Percentiles rank a stretch among this genome's conserved stretches.
phyloP scores from a whole-genome alignment of 2,329 filamentous ascomycete species.

The Tolypocladium ovalisporum region DNA sequence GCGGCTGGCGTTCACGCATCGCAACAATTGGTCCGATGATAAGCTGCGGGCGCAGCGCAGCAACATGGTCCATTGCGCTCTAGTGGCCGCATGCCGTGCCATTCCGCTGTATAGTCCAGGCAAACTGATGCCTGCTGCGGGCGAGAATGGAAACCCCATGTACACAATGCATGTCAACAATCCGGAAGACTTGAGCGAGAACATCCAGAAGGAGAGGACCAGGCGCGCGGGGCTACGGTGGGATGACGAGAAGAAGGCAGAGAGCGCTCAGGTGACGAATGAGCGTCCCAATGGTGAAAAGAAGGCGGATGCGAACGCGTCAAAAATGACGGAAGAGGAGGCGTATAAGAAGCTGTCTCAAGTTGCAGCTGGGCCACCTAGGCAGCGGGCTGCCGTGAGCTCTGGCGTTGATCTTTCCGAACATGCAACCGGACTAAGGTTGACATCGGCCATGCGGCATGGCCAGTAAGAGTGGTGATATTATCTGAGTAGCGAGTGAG shows the following conservation, averaged over 20 bases:
- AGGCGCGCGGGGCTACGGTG: not conserved
- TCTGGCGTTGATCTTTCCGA: not conserved
- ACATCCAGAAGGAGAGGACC: not conserved
- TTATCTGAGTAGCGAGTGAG: not conserved
- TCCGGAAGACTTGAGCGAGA: not conserved
- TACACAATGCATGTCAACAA: not conserved
- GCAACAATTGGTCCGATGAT: not conserved
- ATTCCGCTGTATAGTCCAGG: not conserved
- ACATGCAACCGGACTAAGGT: not conserved
- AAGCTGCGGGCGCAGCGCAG: not conserved
- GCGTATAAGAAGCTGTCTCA: not conserved
- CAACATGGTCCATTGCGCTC: not conserved
- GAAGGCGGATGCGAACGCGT: not conserved
- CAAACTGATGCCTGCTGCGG: not conserved
- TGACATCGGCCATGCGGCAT: not conserved
- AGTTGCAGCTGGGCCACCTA: not conserved
- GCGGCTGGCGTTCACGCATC: not conserved
- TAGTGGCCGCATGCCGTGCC: not conserved
- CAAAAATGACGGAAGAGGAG: not conserved
- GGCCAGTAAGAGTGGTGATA: not conserved
- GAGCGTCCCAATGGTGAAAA: not conserved
- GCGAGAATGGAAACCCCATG: not conserved
- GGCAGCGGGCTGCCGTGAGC: not conserved
- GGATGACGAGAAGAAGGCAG: not conserved
- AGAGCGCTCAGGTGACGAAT: not conserved